Conservation (phyloP, 306 rosid species). For the Oxytropis ochrocephala region DNA sequence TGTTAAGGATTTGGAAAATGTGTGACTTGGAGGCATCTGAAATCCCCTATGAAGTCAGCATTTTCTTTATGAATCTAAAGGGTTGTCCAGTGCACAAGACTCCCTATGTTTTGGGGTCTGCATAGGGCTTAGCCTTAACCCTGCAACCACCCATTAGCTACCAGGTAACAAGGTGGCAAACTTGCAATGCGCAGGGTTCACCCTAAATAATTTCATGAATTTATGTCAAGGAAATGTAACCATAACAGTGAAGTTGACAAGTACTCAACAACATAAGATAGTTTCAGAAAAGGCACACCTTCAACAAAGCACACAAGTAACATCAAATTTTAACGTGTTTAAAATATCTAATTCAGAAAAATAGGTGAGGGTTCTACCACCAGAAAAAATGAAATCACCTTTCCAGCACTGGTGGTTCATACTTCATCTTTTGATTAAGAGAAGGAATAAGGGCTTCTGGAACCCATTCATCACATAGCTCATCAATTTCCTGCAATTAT, state of each 20-base stretch:
- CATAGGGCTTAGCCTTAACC: not conserved
- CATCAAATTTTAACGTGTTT: not conserved
- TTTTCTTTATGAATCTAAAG: not conserved
- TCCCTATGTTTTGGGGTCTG: not conserved
- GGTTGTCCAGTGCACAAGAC: not conserved
- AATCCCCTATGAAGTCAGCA: not conserved
- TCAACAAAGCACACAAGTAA: not conserved
- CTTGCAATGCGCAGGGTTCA: not conserved
- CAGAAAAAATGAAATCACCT: constrained; percentile 51
- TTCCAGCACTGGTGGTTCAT: constrained; percentile 85
- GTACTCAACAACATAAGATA: not conserved
- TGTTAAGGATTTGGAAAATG: not conserved
- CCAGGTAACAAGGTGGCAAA: constrained; percentile 1
- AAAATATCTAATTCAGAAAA: constrained; percentile 5
- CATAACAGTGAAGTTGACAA: constrained; percentile 4
- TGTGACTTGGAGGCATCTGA: not conserved
- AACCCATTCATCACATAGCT: constrained; percentile 90
- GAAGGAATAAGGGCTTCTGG: constrained; percentile 93
- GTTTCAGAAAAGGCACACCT: not conserved
- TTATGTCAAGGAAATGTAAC: constrained; percentile 9
- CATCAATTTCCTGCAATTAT: constrained; percentile 76
- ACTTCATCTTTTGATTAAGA: constrained; percentile 54
- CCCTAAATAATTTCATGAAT: not conserved
- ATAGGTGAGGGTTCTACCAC: not conserved
- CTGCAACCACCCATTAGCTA: not conserved